Base-by-base conservation (phyloP, 768 basidiomycete species). In the Pholiota microspora region DNA sequence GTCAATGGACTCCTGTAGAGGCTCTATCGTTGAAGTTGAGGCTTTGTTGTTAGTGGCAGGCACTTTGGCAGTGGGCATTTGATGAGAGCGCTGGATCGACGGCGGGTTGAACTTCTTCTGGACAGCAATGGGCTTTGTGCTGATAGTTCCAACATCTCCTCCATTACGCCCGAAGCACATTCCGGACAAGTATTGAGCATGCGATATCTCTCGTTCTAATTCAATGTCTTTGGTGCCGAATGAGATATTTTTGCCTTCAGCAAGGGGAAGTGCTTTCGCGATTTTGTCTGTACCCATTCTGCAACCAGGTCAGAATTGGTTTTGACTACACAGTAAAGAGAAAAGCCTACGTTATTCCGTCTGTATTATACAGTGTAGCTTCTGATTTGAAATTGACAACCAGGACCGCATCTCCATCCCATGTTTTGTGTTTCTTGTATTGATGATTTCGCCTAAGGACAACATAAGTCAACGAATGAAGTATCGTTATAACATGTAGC, bases 371-470 rank as follows among this genome's bases (percentile, higher is more conserved):
- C 24, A 90, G 68, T 3, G 71, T 78, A 45, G 78, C 79, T 62
- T 72, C 79, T 7, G 54, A 56, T 4, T 60, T 66, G 7, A 67
- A 70, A 54, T 62, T 76, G 15, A 83, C 72, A 8, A 82, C 80
- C 4, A 90, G 74, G n/a, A 88, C 76, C 32, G 78, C 86, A 62
- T 87, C 90, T 32, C 89, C 92, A 49, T 94, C 92, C 93, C 93
- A 95, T 0, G 88, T 92, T 67, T 93, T 92, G 63, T 94, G 86
- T 69, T 94, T 94, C 72, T 83, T 89, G 34, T 76, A 73, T 67
- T 92, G 88, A 40, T 78, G 85, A 42, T 73, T 78, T 55, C 88
- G 73, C 88, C 87, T 89, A 31, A 13, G 23, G 25, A 21, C 27
- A 29, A 34, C 9, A 40, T 29, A 5, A 52, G 13, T n/a, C 28